Evolutionary conservation across 2,329 filamentous ascomycete species (phyloP), one percentile per base, ranked within the genome.

Genomic region (Elsinoe arachidis): DNA sequence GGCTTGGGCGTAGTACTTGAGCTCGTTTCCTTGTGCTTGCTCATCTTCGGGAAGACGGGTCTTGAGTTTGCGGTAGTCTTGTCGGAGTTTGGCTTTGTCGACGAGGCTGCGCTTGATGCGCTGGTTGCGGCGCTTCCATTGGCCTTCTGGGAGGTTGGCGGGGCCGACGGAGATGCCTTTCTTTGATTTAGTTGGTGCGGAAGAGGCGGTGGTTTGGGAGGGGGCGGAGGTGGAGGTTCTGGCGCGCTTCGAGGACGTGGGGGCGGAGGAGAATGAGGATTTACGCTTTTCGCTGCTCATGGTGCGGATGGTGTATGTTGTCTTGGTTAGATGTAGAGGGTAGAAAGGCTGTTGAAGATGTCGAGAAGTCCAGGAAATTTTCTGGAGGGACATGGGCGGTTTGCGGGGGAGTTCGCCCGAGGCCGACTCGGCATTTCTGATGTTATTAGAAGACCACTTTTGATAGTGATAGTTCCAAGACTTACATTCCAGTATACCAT

Each of bases 31-130:
- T 96, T 96, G 41, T 87, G 82, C 73, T 96, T 95, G 74, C 91
- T 93, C 61, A 5, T 19, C 19, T 12, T 11, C 15, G 10, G 41
- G 26, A 7, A 30, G 26, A 15, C 43, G 74, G 39, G 83, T 84
- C 72, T 91, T 92, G 62, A 96, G 77, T 72, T 96, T 96, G 61
- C 87, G 87, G 69, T 96, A 96, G 41, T 87, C 82, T 72, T 96
- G 95, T 74, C 92, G 93, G 61, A 96, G 79, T 73, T 96, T 96
- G 60, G 91, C 90, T 71, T 93, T 95, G 71, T 90, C 83, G 66
- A 97, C 96, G 57, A 96, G 76, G 63, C 88, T 83, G 63, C 86
- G 81, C 73, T 97, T 97, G 68, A 96, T 93, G 72, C 92, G 92
- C 71, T 88, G 84, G 58, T 88, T 88, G 92, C 46, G 47, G 65